phyloP scores from a whole-genome alignment of 1,284 basidiomycete species.

The Apiotrichum sp. region DNA sequence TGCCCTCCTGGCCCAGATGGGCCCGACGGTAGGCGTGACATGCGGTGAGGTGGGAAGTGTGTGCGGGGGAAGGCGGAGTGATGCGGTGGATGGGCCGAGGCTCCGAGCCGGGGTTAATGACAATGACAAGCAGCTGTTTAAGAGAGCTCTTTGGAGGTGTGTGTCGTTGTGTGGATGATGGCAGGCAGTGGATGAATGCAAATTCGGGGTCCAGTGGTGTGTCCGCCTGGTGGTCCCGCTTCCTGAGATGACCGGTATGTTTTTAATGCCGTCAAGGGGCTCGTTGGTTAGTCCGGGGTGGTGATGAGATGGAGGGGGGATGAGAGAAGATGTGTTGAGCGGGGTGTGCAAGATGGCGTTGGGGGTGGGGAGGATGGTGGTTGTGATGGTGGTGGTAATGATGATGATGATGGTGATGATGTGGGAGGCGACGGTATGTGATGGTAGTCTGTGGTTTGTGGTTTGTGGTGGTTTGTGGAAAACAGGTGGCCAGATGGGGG shows the following conservation, averaged over 20 bases:
- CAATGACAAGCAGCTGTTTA: no score
- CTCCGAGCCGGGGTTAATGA: no score
- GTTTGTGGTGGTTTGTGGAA: neutral
- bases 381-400: neutral
- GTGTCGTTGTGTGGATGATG: neutral
- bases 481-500: neutral
- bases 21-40: slow-evolving; percentile 15
- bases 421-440: neutral
- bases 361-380: neutral
- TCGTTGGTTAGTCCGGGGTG: no score
- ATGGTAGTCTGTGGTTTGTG: no score
- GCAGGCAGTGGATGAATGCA: neutral
- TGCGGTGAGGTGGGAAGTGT: neutral
- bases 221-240: neutral
- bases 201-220: neutral
- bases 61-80: no score
- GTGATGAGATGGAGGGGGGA: no score
- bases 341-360: neutral
- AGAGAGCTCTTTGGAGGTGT: no score
- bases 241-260: no score
- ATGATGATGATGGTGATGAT: neutral
- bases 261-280: no score
- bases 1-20: slow-evolving; percentile 2
- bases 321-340: neutral
- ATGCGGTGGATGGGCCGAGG: no score